These are phyloP conservation scores for Lagenidium sp. DNA, from an alignment of 352 stramenopile species.

Conservation along the genomic window DNA sequence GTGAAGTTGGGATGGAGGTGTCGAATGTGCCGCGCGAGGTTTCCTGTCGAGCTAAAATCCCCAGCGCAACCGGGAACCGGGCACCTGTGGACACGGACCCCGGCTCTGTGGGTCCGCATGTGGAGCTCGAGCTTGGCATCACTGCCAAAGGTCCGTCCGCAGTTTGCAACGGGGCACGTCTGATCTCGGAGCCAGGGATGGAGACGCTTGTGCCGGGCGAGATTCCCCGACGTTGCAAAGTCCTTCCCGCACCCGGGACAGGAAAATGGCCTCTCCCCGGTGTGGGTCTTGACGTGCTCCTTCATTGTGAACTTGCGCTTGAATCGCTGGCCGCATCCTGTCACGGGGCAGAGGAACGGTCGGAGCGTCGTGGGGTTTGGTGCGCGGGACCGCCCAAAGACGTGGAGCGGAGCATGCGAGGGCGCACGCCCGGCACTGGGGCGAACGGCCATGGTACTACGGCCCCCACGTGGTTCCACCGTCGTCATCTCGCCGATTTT, in stretches of 20 bases:
- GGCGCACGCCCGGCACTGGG: too few relatives aligned
- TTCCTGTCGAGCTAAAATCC: constrained; percentile 52
- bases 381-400: too few relatives aligned
- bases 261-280: constrained; percentile 34
- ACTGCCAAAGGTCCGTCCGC: not conserved
- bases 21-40: constrained; percentile 16
- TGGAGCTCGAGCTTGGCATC: not conserved
- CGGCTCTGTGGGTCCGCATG: not conserved
- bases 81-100: not conserved
- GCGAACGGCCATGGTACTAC: too few relatives aligned
- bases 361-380: too few relatives aligned
- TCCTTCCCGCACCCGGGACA: constrained; percentile 39
- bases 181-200: constrained; percentile 6
- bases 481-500: too few relatives aligned
- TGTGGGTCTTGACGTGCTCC: constrained; percentile 69
- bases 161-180: not conserved
- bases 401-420: too few relatives aligned
- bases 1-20: too few relatives aligned
- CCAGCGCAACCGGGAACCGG: constrained; percentile 22
- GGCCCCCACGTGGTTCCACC: too few relatives aligned
- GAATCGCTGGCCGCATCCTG: constrained; percentile 30
- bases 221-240: constrained; percentile 52
- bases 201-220: constrained; percentile 36
- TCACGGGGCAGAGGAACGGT: not conserved
- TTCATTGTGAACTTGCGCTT: constrained; percentile 57